Evolutionary conservation across 805 yeast species (phyloP), one percentile per base, ranked within the genome.

Genomic region (Blastobotrys muscicola): DNA sequence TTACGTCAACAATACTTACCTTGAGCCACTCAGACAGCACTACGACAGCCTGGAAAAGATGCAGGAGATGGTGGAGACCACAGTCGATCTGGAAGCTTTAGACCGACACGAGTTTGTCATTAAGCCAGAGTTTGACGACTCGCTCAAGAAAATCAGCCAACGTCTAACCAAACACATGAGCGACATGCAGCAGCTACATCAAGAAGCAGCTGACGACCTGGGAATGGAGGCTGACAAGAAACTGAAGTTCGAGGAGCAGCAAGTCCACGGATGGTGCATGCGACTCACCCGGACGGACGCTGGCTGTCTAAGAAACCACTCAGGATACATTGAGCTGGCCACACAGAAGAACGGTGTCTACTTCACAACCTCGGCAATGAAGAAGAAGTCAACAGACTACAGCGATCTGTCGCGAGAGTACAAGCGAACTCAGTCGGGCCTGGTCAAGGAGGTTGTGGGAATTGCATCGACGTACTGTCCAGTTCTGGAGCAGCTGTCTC

Each of bases 291-390:
- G 98, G 61, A 61, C 77, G 44, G 97, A 92, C 56, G 89, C 95
- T 2, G 70, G 82, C 8, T 80, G 83, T 14, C 68, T 92, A 46
- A 75, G 97, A 53, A 75, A 74, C 9, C 65, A 69, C 39, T 61
- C 66, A 0, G 71, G 75, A 33, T 89, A 80, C 58, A 72, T 72
- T 41, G 97, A 92, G 60, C 68, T 90, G 36, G 84, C 87, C 41
- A 90, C 97, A 0, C 94, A 86, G 29, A 92, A 92, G 59, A 95
- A 96, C 1, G 99, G 99, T 45, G 90, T 90, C 3, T 86, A 72
- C 60, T 92, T 92, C 69, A 86, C 95, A 8, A 85, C 95, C 1
- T 62, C 68, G 36, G 71, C 72, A 48, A 67, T 92, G 52, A 69
- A 75, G 35, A 68, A 71, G n/a, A 66, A 80, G 31, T 78, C 87